A percentile compares a stretch with the other conserved stretches of the same genome.
phyloP scores from a whole-genome alignment of 805 yeast genomes.

The Hanseniaspora singularis region DNA sequence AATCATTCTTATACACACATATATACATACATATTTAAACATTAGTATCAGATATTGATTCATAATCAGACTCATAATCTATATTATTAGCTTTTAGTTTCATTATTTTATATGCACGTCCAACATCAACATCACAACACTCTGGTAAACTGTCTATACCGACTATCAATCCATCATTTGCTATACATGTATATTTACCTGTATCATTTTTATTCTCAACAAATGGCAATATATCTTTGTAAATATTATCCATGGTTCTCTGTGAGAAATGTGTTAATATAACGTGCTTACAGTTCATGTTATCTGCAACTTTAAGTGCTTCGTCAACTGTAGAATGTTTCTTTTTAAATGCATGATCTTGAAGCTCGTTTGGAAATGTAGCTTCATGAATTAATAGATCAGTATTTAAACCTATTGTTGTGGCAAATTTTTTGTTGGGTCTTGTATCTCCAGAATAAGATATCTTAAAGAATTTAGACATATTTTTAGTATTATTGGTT shows the following conservation, averaged over 20 bases:
- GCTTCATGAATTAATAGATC: constrained; percentile 87
- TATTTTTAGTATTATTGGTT: constrained; percentile 21
- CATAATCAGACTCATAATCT: background rate
- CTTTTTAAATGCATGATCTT: constrained; percentile 67
- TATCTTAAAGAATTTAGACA: constrained; percentile 41
- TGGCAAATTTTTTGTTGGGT: constrained; percentile 56
- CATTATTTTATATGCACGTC: constrained; percentile 16
- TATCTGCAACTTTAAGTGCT: constrained; percentile 57
- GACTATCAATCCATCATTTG: constrained; percentile 56
- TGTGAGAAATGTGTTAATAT: constrained; percentile 88
- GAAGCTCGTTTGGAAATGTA: constrained; percentile 68
- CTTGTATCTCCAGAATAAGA: constrained; percentile 94
- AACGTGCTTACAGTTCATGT: constrained; percentile 60
- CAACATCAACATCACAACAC: constrained; percentile 35
- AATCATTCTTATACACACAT: too few species aligned
- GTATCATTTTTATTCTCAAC: constrained; percentile 30
- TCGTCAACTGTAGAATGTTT: constrained; percentile 82
- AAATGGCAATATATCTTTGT: constrained; percentile 41
- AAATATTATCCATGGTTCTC: constrained; percentile 29
- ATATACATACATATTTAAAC: too few species aligned
- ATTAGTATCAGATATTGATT: too few species aligned
- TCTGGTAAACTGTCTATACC: constrained; percentile 16
- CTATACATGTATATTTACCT: constrained; percentile 32
- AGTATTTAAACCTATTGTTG: constrained; percentile 47
- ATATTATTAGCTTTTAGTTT: background rate